Evolutionary conservation across 2,329 filamentous ascomycete genomes (phyloP), one percentile per base, ranked within the genome.

Genomic region (Endoconidiophora laricicola): DNA sequence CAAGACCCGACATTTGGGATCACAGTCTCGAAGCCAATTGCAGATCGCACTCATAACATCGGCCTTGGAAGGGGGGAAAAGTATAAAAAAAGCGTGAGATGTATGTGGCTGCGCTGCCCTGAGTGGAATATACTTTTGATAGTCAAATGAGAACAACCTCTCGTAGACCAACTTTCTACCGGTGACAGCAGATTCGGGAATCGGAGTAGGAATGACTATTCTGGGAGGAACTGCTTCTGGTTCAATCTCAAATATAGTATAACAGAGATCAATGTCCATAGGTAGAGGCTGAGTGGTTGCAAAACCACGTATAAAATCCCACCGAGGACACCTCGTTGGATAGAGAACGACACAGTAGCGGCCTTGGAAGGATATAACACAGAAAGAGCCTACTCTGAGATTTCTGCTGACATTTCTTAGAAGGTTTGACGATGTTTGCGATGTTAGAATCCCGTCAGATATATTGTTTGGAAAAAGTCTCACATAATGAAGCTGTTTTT

Each of bases 31-130:
- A 7, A 78, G 57, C 71, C 72, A 77, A 16, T 61, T 58, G 24
- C 58, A 62, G 2, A 75, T n/a, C 6, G 69, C 62, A 6, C 60
- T 55, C 16, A 62, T 61, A 37, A 65, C 63, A 9, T 61, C 50
- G 6, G 55, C 51, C 24, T 61, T 60, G 2, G 63, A 60, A 0
- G 57, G 56, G 0, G 74, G 72, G 46, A 76, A 76, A 2, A 69
- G 61, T 1, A 78, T 57, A 53, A 69, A 76, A 55, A 76, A 70
- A 22, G 58, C 60, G 44, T 62, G 60, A 3, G 60, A 56, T 23
- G 55, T 57, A 6, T 54, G 43, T 23, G 26, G 33, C 4, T 39
- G 16, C 3, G 20, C 36, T 48, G 23, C 12, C 43, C n/a, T 2
- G 42, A 24, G 1, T 58, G 59, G 3, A 56, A 50, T 1, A 67